These are phyloP conservation scores for Teratosphaeria zuluensis DNA, from an alignment of 2,329 filamentous ascomycete genomes.

Conservation along the genomic window DNA sequence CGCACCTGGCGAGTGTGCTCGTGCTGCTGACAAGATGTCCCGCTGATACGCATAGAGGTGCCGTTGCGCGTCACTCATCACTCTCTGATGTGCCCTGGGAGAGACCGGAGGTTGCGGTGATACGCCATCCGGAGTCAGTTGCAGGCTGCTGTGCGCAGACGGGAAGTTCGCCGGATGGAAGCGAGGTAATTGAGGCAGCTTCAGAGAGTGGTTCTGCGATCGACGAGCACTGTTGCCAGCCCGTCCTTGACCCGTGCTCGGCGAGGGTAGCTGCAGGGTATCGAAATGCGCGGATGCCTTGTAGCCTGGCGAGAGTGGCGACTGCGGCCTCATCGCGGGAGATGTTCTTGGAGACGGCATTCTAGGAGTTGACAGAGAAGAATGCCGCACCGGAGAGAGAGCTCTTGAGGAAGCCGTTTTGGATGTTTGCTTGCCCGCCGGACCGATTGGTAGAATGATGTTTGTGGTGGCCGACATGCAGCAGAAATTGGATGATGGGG, in stretches of 20 bases:
- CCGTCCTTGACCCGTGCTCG: constrained; percentile 18
- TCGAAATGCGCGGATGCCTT: constrained; percentile 13
- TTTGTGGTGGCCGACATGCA: neutral
- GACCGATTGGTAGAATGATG: neutral
- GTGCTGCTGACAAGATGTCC: constrained; percentile 25
- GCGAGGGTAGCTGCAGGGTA: constrained; percentile 20
- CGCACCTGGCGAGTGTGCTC: constrained; percentile 7
- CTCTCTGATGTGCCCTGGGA: constrained; percentile 32
- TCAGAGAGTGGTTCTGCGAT: constrained; percentile 29
- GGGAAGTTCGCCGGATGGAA: constrained; percentile 46
- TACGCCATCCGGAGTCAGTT: constrained; percentile 27
- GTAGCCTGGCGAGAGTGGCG: constrained; percentile 24
- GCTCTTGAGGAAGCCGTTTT: constrained; percentile 9
- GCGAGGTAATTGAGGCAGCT: constrained; percentile 40
- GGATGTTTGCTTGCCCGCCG: constrained; percentile 3
- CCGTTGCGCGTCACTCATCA: constrained; percentile 40
- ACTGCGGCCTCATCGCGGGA: constrained; percentile 23
- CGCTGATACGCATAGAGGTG: constrained; percentile 41
- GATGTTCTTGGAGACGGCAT: constrained; percentile 27
- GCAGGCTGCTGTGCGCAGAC: constrained; percentile 25
- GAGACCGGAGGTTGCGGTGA: constrained; percentile 34
- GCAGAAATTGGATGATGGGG: neutral
- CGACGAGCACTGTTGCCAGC: constrained; percentile 25
- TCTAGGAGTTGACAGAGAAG: constrained; percentile 1
- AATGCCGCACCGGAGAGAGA: constrained; percentile 8